Percentiles rank a stretch among this genome's conserved stretches.
Conservation (phyloP, 2,329 filamentous ascomycete genomes). For the Fusarium mundagurra region DNA sequence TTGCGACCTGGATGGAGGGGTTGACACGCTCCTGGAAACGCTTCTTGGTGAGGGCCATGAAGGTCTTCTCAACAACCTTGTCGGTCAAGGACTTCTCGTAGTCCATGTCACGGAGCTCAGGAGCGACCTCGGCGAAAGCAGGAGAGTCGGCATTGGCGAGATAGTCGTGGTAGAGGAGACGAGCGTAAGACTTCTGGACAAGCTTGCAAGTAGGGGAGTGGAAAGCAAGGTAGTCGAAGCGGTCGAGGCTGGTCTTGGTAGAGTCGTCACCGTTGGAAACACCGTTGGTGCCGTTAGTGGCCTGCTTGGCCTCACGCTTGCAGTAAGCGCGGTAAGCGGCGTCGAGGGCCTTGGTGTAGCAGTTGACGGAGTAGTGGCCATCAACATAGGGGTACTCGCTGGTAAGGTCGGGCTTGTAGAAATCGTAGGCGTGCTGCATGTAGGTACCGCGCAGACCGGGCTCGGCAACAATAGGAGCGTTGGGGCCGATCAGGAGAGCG, state of each 20-base stretch:
- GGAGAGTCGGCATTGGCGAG: conserved; percentile 73
- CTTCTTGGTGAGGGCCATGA: conserved; percentile 87
- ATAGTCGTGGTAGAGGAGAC: conserved; percentile 88
- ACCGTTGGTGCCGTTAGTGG: conserved; percentile 66
- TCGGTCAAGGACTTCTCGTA: conserved; percentile 83
- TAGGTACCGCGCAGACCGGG: conserved; percentile 82
- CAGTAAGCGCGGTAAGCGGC: conserved; percentile 83
- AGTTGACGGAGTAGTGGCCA: conserved; percentile 83
- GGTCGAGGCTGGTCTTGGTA: conserved; percentile 74
- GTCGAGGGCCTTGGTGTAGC: conserved; percentile 84
- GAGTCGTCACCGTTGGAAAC: conserved; percentile 55
- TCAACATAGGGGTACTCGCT: conserved; percentile 90
- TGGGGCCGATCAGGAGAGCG: conserved; percentile 80
- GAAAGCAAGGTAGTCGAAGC: conserved; percentile 86
- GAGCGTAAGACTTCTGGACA: conserved; percentile 85
- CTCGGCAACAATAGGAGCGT: conserved; percentile 81
- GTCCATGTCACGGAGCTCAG: conserved; percentile 80
- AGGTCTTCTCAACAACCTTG: conserved; percentile 87
- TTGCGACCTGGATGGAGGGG: conserved; percentile 79
- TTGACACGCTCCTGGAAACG: conserved; percentile 80
- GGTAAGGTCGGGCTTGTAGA: conserved; percentile 89
- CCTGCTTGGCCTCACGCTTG: conserved; percentile 72
- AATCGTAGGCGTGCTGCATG: conserved; percentile 87
- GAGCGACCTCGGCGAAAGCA: conserved; percentile 77
- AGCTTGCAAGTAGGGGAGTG: conserved; percentile 89